Percentiles rank a stretch among this genome's conserved stretches.
phyloP scores from a whole-genome alignment of 2,329 filamentous ascomycete species.

The Onygenales sp. region DNA sequence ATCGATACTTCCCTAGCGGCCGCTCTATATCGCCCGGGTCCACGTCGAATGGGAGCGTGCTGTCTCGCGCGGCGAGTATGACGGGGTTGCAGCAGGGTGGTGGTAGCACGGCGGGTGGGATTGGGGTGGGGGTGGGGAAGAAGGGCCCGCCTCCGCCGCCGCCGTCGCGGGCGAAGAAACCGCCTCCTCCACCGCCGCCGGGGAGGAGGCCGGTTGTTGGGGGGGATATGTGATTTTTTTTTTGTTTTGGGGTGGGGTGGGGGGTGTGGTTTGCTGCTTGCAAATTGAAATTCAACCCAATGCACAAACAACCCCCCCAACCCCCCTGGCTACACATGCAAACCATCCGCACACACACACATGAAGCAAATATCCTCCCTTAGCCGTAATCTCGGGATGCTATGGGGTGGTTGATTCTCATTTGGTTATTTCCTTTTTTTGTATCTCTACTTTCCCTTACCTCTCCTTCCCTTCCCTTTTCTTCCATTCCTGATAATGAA shows the following conservation, averaged over 20 bases:
- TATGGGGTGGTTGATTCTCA: no score
- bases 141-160: slow-evolving; percentile 56
- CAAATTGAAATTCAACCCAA: not conserved
- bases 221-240: slow-evolving; percentile 15
- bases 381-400: no score
- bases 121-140: slow-evolving; percentile 23
- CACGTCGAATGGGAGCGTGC: slow-evolving; percentile 41
- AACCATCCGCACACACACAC: no score
- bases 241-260: no score
- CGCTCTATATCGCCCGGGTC: slow-evolving; percentile 44
- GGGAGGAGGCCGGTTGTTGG: slow-evolving; percentile 45
- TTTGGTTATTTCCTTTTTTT: no score
- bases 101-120: slow-evolving; percentile 12
- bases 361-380: no score
- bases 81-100: slow-evolving; percentile 26
- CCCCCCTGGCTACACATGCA: no score
- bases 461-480: no score
- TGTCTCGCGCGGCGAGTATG: slow-evolving; percentile 44
- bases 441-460: no score
- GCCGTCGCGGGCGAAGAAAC: slow-evolving; percentile 55
- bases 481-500: no score
- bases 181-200: slow-evolving; percentile 54
- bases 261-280: not conserved
- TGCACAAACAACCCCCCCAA: not conserved
- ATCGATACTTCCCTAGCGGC: slow-evolving; percentile 27